phyloP scores from a whole-genome alignment of 1,139 yeast genomes.

The Trichomonascaceae sp. region DNA sequence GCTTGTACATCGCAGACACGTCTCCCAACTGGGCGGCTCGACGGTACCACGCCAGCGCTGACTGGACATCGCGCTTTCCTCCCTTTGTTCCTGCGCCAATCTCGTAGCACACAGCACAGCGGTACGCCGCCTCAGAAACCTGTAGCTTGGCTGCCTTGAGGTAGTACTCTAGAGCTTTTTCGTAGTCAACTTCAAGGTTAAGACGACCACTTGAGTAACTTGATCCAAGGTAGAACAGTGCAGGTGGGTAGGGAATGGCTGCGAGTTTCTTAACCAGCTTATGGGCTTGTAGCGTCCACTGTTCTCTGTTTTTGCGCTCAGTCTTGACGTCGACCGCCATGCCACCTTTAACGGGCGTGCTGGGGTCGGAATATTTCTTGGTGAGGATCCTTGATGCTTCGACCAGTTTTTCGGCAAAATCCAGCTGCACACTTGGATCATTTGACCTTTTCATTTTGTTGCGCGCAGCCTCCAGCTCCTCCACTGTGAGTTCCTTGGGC shows the following conservation, averaged over 20 bases:
- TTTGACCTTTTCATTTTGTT: slow-evolving; percentile 19
- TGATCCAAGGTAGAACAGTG: slow-evolving; percentile 46
- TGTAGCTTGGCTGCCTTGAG: slow-evolving; percentile 41
- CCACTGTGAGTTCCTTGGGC: slow-evolving; percentile 15
- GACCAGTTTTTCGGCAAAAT: slow-evolving; percentile 25
- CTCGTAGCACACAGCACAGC: slow-evolving; percentile 58
- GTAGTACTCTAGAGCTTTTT: slow-evolving; percentile 46
- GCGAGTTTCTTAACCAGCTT: slow-evolving; percentile 44
- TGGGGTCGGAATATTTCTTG: slow-evolving; percentile 20
- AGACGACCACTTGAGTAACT: slow-evolving; percentile 44
- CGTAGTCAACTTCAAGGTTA: slow-evolving; percentile 42
- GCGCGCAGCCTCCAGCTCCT: slow-evolving; percentile 20
- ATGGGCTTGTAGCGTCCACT: slow-evolving; percentile 43
- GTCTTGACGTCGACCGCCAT: slow-evolving; percentile 29
- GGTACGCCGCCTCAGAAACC: slow-evolving; percentile 46
- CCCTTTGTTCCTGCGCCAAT: slow-evolving; percentile 42
- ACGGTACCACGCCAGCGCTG: slow-evolving; percentile 40
- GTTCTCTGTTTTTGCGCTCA: slow-evolving; percentile 37
- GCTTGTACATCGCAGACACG: slow-evolving; percentile 51
- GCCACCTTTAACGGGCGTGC: slow-evolving; percentile 9
- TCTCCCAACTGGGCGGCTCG: slow-evolving; percentile 47
- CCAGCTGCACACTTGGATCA: slow-evolving; percentile 24
- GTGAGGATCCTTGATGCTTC: slow-evolving; percentile 24
- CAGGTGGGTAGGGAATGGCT: slow-evolving; percentile 31
- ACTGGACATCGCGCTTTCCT: slow-evolving; percentile 27